Conservation (phyloP, 1,139 yeast species). For the Hemisphaericaspora xylanilytica region DNA sequence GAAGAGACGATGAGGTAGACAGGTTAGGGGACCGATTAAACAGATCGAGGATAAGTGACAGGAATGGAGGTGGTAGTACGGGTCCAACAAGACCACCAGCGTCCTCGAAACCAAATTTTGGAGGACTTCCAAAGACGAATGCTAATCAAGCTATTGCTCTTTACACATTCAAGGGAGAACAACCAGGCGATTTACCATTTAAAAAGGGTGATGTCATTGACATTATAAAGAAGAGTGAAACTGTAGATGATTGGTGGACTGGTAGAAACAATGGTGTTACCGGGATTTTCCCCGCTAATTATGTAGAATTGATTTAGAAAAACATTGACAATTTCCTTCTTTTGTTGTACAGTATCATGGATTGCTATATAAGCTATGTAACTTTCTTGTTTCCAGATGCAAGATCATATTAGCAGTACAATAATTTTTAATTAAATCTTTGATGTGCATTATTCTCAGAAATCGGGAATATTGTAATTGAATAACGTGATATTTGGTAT, state of each 20-base stretch:
- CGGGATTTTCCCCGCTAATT: slow-evolving; percentile 97
- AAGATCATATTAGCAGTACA: slow-evolving; percentile 2
- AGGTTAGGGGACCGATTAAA: slow-evolving; percentile 31
- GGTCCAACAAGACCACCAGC: slow-evolving; percentile 42
- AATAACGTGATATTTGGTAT: slow-evolving; percentile 11
- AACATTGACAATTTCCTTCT: too few relatives aligned
- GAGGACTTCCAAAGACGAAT: slow-evolving; percentile 39
- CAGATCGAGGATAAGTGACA: slow-evolving; percentile 26
- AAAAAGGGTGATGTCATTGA: slow-evolving; percentile 94
- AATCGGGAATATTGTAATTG: slow-evolving; percentile 12
- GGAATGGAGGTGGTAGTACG: slow-evolving; percentile 9
- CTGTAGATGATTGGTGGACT: slow-evolving; percentile 98
- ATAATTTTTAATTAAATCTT: slow-evolving; percentile 1
- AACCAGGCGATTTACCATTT: slow-evolving; percentile 86
- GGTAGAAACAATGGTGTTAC: slow-evolving; percentile 79
- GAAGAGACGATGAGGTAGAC: slow-evolving; percentile 38
- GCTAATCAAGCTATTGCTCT: slow-evolving; percentile 86
- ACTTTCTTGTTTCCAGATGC: not conserved
- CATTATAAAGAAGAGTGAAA: slow-evolving; percentile 77
- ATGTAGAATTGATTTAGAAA: slow-evolving; percentile 76
- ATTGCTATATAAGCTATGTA: not conserved
- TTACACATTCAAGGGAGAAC: slow-evolving; percentile 86
- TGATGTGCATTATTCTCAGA: slow-evolving; percentile 4
- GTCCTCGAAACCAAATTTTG: slow-evolving; percentile 54
- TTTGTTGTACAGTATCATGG: too few relatives aligned